Evolutionary conservation across 164 flowering plant genomes (phyloP), one percentile per base, ranked within the genome.

Genomic region (Vitis cinerea): DNA sequence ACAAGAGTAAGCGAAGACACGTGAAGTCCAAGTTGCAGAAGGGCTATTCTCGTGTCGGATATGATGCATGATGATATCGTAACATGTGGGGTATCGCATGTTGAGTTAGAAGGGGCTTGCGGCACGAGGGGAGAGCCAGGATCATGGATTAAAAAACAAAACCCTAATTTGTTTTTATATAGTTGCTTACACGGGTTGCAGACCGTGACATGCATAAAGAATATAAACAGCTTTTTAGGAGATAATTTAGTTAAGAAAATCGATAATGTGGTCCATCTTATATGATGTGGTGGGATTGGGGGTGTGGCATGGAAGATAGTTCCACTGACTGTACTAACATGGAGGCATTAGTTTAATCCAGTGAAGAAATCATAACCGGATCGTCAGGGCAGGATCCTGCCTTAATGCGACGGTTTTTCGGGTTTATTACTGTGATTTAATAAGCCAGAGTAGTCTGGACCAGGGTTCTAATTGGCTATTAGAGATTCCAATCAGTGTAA

Each of bases 311-410:
- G 76, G 37, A 67, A 73, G 77, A 68, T 31, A 74, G 64, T 71
- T 70, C 70, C 72, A 66, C 51, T 66, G 57, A 62, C 72, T 56
- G 66, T 65, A 55, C 69, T 63, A 79, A 63, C 63, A 70, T 54
- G 68, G 69, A 65, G 50, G 27, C 59, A 61, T 75, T 74, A 29
- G 54, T 74, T 61, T 48, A 50, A 68, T 49, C 68, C 57, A 67
- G 64, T 63, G 63, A 74, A 54, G 57, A 14, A 52, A 16, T 59
- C 53, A 71, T 74, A 52, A 64, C 78, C 57, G 72, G 53, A 70
- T 74, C 79, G 79, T 79, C 77, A 80, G 75, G 78, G 74, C 66
- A 78, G 83, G 83, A 83, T 84, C 82, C 66, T 79, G 83, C 73
- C 78, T 67, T 73, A 56, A 65, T 65, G 50, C 54, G 17, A 65